phyloP scores from a whole-genome alignment of 2,329 filamentous ascomycete genomes.

The Phialophora verrucosa region DNA sequence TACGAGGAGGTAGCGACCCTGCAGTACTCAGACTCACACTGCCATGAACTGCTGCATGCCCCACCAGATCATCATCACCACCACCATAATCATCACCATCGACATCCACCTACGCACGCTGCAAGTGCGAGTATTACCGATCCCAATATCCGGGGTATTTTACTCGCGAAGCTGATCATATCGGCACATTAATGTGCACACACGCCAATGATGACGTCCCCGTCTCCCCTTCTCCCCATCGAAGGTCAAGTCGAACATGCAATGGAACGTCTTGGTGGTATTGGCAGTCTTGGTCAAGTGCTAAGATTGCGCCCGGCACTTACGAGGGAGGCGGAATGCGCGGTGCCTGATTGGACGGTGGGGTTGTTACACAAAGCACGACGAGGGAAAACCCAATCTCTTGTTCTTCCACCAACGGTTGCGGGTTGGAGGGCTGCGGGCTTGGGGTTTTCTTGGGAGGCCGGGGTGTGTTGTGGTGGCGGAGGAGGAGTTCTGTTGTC shows the following conservation, averaged over 20 bases:
- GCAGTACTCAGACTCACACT: too few relatives aligned
- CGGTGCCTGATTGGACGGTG: neutral
- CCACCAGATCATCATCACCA: too few relatives aligned
- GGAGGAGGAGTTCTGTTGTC: neutral
- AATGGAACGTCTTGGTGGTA: conserved; percentile 9
- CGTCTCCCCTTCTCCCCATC: neutral
- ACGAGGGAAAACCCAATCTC: neutral
- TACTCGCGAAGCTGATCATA: too few relatives aligned
- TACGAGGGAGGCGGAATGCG: neutral
- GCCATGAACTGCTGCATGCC: too few relatives aligned
- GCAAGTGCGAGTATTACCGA: too few relatives aligned
- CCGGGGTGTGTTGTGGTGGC: neutral
- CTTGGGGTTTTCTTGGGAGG: neutral
- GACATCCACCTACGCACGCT: too few relatives aligned
- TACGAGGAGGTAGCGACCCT: too few relatives aligned
- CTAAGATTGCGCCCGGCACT: neutral
- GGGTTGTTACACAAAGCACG: neutral
- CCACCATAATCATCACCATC: too few relatives aligned
- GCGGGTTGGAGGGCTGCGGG: too few relatives aligned
- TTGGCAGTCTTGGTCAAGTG: conserved; percentile 1
- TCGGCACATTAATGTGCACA: too few relatives aligned
- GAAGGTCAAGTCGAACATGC: neutral
- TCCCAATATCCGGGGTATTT: too few relatives aligned
- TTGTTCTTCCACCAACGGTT: neutral
- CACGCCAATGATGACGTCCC: neutral